Evolutionary conservation across 2,329 filamentous ascomycete species (phyloP).

Genomic region (Botryotinia calthae): DNA sequence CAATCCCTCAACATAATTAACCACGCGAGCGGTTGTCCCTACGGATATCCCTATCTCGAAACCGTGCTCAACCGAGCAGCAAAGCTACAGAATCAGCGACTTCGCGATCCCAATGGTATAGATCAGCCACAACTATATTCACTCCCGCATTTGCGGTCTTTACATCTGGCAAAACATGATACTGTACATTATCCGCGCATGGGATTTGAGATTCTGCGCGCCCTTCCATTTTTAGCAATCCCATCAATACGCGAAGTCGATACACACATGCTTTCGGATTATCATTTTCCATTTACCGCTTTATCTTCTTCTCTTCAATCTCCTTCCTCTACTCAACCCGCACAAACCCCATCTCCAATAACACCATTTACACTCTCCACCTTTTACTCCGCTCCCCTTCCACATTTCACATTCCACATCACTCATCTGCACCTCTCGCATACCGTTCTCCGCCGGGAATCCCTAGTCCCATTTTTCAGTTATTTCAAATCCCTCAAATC

Average conservation of each 20-base stretch:
- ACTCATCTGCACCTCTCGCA: constrained; percentile 8
- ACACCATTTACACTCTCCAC: constrained; percentile 1
- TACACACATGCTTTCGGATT: constrained; percentile 18
- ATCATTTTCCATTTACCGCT: not conserved
- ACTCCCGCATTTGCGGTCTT: not conserved
- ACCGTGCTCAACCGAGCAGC: constrained; percentile 14
- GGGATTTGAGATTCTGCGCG: constrained; percentile 14
- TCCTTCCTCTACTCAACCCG: not conserved
- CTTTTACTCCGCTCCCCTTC: constrained; percentile 1
- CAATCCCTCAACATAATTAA: constrained; percentile 18
- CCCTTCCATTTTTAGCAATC: constrained; percentile 9
- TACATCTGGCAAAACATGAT: constrained; percentile 14
- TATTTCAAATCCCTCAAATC: constrained; percentile 2
- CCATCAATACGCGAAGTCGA: constrained; percentile 6
- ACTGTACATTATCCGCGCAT: constrained; percentile 8
- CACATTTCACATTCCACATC: constrained; percentile 6
- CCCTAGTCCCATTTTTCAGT: not conserved
- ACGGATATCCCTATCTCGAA: constrained; percentile 22
- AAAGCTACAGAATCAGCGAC: constrained; percentile 1
- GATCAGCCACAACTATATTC: not conserved
- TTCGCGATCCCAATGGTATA: no score
- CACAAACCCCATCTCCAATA: not conserved
- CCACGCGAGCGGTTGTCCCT: constrained; percentile 14
- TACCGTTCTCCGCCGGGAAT: not conserved
- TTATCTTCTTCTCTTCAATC: not conserved